phyloP scores from a whole-genome alignment of 2,329 filamentous ascomycete species.

The Colletotrichum filicis region DNA sequence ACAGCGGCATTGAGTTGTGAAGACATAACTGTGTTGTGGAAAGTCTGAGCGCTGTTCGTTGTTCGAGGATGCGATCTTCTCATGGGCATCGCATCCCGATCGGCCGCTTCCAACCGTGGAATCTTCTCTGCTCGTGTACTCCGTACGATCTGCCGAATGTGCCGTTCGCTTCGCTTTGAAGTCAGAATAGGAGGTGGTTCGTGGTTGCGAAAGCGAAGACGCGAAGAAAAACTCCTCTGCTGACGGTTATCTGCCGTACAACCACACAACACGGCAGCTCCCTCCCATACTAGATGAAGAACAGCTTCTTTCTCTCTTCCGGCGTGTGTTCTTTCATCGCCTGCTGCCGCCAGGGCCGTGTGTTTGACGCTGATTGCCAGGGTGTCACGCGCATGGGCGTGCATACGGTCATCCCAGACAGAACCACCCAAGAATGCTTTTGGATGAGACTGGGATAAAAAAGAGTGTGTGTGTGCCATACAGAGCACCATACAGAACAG shows the following conservation, averaged over 20 bases:
- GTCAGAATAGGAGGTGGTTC: not conserved
- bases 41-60: not conserved
- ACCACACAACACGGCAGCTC: not conserved
- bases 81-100: constrained; percentile 18
- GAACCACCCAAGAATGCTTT: not conserved
- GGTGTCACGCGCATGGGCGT: constrained; percentile 23
- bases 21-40: not conserved
- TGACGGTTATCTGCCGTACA: not conserved
- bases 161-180: not conserved
- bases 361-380: constrained; percentile 25
- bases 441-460: constrained; percentile 12
- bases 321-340: not conserved
- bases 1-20: not conserved
- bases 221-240: not conserved
- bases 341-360: not conserved
- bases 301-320: not conserved
- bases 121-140: not conserved
- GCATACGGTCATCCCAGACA: not conserved
- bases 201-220: not conserved
- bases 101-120: constrained; percentile 11
- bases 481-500: not conserved
- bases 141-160: not conserved
- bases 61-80: constrained; percentile 11
- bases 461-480: not conserved
- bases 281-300: not conserved